These are phyloP conservation scores for Mycena epipterygia DNA, from an alignment of 768 basidiomycete species.

Conservation along the genomic window DNA sequence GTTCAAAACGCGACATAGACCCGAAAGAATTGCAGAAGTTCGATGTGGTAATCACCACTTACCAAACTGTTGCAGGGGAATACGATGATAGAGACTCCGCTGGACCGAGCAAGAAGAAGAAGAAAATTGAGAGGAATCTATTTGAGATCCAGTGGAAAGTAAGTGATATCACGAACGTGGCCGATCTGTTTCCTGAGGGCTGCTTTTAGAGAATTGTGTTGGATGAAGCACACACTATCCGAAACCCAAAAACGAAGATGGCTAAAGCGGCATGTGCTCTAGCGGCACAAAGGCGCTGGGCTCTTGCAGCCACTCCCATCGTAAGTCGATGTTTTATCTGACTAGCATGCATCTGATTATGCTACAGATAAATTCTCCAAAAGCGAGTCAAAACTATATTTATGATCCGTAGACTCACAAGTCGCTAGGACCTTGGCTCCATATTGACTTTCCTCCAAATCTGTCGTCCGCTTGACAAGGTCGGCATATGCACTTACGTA, in stretches of 20 bases:
- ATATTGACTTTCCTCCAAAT: slow-evolving; percentile 86
- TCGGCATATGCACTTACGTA: background rate
- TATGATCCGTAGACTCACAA: background rate
- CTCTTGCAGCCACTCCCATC: slow-evolving; percentile 89
- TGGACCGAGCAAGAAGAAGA: slow-evolving; percentile 68
- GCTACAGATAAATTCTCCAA: slow-evolving; percentile 82
- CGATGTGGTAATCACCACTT: slow-evolving; percentile 90
- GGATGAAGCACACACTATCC: slow-evolving; percentile 91
- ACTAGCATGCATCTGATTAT: slow-evolving; percentile 11
- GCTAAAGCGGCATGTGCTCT: slow-evolving; percentile 75
- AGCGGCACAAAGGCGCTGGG: slow-evolving; percentile 82
- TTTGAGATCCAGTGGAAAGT: slow-evolving; percentile 90
- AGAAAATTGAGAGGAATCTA: slow-evolving; percentile 68
- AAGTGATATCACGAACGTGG: background rate
- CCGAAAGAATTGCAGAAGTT: slow-evolving; percentile 72
- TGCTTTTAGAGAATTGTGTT: slow-evolving; percentile 75
- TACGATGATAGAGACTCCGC: slow-evolving; percentile 49
- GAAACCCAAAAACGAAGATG: slow-evolving; percentile 91
- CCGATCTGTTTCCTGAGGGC: background rate
- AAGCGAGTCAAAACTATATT: slow-evolving; percentile 51
- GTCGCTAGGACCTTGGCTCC: slow-evolving; percentile 85
- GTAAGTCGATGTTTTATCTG: slow-evolving; percentile 59
- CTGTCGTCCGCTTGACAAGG: slow-evolving; percentile 86
- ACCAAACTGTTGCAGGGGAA: slow-evolving; percentile 78
- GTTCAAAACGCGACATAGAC: slow-evolving; percentile 70